Percentiles rank a stretch among this genome's conserved stretches.
Conservation (phyloP, 331 rosid genomes). For the Arachis monticola region DNA sequence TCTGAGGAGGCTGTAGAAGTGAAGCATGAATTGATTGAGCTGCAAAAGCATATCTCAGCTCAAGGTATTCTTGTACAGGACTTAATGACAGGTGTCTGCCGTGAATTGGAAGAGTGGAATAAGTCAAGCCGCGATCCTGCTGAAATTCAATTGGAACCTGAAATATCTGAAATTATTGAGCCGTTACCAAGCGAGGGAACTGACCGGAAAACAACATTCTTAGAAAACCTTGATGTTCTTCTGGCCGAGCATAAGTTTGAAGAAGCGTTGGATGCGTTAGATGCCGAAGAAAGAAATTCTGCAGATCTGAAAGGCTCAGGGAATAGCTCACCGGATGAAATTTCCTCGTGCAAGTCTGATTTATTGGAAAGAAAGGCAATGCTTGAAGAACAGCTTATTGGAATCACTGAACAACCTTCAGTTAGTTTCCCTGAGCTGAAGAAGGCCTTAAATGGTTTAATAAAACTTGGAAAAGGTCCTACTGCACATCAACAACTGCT, state of each 20-base stretch:
- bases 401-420: constrained; percentile 71
- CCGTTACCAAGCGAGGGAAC: constrained; percentile 52
- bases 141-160: constrained; percentile 55
- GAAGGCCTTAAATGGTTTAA: constrained; percentile 70
- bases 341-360: constrained; percentile 59
- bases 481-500: constrained; percentile 75
- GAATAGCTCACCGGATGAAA: constrained; percentile 57
- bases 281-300: constrained; percentile 79
- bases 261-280: constrained; percentile 90
- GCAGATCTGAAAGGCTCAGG: constrained; percentile 65
- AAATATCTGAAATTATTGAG: constrained; percentile 59
- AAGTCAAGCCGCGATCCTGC: constrained; percentile 46
- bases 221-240: constrained; percentile 81
- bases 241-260: constrained; percentile 87
- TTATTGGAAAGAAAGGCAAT: constrained; percentile 68
- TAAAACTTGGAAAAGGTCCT: constrained; percentile 90
- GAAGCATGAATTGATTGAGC: constrained; percentile 88
- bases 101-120: constrained; percentile 83
- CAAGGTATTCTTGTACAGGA: constrained; percentile 95
- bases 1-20: constrained; percentile 97
- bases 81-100: constrained; percentile 92
- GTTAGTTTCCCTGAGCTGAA: constrained; percentile 64
- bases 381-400: constrained; percentile 72
- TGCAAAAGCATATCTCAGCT: constrained; percentile 83
- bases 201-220: constrained; percentile 51